Evolutionary conservation across 495 filamentous ascomycete genomes (phyloP).

Genomic region (Bathelium albidoporum): DNA sequence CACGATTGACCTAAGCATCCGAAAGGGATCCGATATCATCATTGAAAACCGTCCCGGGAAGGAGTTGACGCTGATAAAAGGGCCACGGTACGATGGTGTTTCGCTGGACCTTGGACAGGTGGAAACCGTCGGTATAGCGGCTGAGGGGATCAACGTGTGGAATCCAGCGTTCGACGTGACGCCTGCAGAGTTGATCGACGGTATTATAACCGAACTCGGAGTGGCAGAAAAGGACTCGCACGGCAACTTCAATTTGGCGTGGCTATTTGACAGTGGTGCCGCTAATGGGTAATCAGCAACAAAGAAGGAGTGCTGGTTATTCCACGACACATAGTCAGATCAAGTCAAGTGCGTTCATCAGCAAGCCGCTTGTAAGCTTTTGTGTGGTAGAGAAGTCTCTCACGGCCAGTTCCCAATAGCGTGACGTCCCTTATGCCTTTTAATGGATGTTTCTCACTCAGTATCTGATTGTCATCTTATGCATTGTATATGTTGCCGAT

Average conservation of each 20-base stretch:
- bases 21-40: constrained; percentile 61
- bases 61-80: constrained; percentile 73
- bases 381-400: too few relatives aligned
- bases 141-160: constrained; percentile 75
- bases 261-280: background rate
- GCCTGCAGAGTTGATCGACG: constrained; percentile 76
- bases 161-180: constrained; percentile 97
- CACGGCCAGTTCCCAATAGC: too few relatives aligned
- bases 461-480: too few relatives aligned
- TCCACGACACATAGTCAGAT: too few relatives aligned
- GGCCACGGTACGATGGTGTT: constrained; percentile 41
- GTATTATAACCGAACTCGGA: constrained; percentile 85
- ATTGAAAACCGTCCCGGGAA: constrained; percentile 75
- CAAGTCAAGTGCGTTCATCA: too few relatives aligned
- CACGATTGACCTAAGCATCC: constrained; percentile 78
- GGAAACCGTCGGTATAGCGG: constrained; percentile 69
- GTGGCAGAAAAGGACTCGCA: constrained; percentile 67
- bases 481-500: too few relatives aligned
- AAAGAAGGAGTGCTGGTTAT: background rate
- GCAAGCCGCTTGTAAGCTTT: too few relatives aligned
- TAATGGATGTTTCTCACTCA: too few relatives aligned
- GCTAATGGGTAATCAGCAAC: background rate
- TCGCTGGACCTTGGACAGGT: constrained; percentile 41
- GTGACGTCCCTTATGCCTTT: too few relatives aligned
- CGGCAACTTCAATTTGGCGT: constrained; percentile 63